A percentile compares a stretch with the other conserved stretches of the same genome.
Conservation (phyloP, 1,139 yeast species). For the Yamadazyma taylorii region DNA sequence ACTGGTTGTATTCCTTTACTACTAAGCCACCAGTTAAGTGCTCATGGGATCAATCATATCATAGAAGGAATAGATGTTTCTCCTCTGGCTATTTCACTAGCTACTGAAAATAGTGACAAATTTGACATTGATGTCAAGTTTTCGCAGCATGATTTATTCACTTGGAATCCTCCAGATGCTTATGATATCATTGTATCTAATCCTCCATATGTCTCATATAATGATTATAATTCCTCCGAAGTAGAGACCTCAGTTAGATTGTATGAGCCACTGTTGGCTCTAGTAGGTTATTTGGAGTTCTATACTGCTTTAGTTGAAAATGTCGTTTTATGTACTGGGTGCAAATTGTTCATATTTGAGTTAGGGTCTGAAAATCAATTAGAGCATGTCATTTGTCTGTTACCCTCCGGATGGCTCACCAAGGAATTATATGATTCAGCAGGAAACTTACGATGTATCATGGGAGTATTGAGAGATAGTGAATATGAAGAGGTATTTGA, state of each 20-base stretch:
- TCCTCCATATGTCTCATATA: slow-evolving; percentile 80
- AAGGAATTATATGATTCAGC: slow-evolving; percentile 29
- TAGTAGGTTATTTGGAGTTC: slow-evolving; percentile 74
- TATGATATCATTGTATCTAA: slow-evolving; percentile 69
- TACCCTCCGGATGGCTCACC: slow-evolving; percentile 25
- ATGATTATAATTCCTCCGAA: slow-evolving; percentile 42
- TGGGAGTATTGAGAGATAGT: slow-evolving; percentile 24
- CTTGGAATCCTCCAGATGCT: slow-evolving; percentile 4
- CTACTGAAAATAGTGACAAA: slow-evolving; percentile 42
- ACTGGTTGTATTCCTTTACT: slow-evolving; percentile 81
- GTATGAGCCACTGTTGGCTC: slow-evolving; percentile 77
- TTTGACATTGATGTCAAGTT: slow-evolving; percentile 18
- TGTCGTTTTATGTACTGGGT: slow-evolving; percentile 35
- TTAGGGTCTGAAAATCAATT: slow-evolving; percentile 41
- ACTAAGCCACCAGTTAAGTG: slow-evolving; percentile 34
- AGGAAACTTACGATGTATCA: slow-evolving; percentile 37
- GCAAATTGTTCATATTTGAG: slow-evolving; percentile 45
- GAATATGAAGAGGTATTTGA: neutral
- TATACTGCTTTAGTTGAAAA: slow-evolving; percentile 54
- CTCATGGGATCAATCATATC: slow-evolving; percentile 7
- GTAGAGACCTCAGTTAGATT: slow-evolving; percentile 60
- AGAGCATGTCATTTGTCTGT: slow-evolving; percentile 20
- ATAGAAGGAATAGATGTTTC: slow-evolving; percentile 54
- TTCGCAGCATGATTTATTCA: slow-evolving; percentile 28
- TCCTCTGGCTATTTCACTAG: slow-evolving; percentile 48